Evolutionary conservation across 1,284 basidiomycete genomes (phyloP), one percentile per base, ranked within the genome.

Genomic region (Irpex sp.): DNA sequence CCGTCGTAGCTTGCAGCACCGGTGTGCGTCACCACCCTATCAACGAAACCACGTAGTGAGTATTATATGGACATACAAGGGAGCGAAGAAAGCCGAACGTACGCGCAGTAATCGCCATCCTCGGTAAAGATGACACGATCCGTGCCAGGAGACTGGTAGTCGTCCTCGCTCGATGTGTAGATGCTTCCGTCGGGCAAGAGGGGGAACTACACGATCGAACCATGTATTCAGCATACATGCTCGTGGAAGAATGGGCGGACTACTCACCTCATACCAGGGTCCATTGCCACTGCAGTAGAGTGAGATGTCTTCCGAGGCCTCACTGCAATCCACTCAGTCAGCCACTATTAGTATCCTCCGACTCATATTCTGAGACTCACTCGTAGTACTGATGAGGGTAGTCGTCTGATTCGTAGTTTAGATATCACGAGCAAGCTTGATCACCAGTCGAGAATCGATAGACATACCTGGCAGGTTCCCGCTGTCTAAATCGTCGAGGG

Each of bases 11-110:
- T 73, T 43, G 76, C 73, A 43, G 80, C 80, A 42, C 80, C 80
- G 11, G 80, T 81, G 73, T 81, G 80, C 4, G 80, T 81, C 67
- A 80, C 71, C 44, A 79, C 78, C 3, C 80, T 81, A 71, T 20
- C 63, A 13, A 69, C 38, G 9, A 42, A 13, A 20, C 45, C 22
- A 9, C 15, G 22, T 10, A 32, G 2, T 66, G 62, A 59, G 27
- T 6, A n/a, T 27, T 43, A 10, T 42, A 42, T 42, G 2, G 15
- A 59, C 0, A 49, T 15, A 18, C 58, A 42, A 42, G 24, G 43
- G 22, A n/a, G 13, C 13, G 13, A 32, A 62, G 24, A 62, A n/a
- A 65, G 38, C 15, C 32, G 9, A 65, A 69, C 72, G 49, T 43
- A 74, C 76, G 78, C 78, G 76, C 77, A 79, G 70, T 79, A 79